Percentiles rank a stretch among this genome's conserved stretches.
Evolutionary conservation across 352 stramenopile species (phyloP).

Genomic region (Pythium apleroticum): DNA sequence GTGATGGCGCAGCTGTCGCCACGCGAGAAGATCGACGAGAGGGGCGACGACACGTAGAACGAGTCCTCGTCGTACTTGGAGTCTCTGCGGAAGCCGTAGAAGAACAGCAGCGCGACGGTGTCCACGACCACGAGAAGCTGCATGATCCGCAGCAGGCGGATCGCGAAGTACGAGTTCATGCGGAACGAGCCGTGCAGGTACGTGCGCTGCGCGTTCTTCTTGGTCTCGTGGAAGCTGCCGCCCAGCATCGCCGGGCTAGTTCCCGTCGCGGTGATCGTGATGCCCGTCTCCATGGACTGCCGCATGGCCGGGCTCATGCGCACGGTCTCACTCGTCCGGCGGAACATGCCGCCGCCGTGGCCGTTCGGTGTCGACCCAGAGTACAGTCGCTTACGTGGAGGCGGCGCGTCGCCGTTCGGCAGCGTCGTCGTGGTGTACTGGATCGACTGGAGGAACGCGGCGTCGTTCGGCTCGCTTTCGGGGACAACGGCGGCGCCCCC

Average conservation of each 20-base stretch:
- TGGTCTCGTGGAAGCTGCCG: not conserved
- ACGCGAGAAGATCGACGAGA: constrained; percentile 42
- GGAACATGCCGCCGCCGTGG: not conserved
- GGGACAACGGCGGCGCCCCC: not conserved
- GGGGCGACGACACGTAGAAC: constrained; percentile 46
- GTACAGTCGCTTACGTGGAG: constrained; percentile 1
- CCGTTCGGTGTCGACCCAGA: not conserved
- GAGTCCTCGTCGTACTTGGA: constrained; percentile 31
- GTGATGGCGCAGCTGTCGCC: constrained; percentile 47
- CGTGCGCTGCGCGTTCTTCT: constrained; percentile 4
- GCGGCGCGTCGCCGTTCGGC: not conserved
- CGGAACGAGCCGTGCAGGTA: constrained; percentile 48
- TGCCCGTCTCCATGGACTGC: constrained; percentile 20
- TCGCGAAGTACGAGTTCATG: constrained; percentile 83
- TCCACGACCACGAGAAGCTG: constrained; percentile 64
- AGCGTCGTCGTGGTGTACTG: constrained; percentile 12
- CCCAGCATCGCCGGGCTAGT: constrained; percentile 6
- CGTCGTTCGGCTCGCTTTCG: not conserved
- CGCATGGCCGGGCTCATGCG: constrained; percentile 13
- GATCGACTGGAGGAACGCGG: constrained; percentile 22
- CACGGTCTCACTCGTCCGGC: constrained; percentile 25
- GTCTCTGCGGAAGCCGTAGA: constrained; percentile 50
- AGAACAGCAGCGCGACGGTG: constrained; percentile 52
- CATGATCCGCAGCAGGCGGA: constrained; percentile 53
- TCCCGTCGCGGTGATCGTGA: constrained; percentile 21